These are phyloP conservation scores for Kluyveromyces sp. DNA, from an alignment of 1,139 yeast genomes.

Conservation along the genomic window DNA sequence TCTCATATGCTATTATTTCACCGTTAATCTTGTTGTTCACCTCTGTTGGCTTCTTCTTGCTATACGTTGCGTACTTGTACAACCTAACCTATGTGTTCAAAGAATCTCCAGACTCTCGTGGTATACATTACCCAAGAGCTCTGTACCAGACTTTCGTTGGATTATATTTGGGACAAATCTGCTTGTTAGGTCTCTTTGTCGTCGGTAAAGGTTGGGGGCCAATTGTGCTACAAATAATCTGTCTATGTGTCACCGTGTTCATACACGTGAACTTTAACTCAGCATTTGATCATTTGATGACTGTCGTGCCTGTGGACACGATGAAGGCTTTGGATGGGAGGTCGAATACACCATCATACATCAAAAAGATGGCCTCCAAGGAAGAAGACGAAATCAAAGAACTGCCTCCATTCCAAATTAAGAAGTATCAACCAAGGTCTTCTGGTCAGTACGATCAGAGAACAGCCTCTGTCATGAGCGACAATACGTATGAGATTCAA, in stretches of 20 bases:
- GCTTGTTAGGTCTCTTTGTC: conserved; percentile 76
- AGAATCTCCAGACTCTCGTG: conserved; percentile 68
- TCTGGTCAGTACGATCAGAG: conserved; percentile 15
- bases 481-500: conserved; percentile 22
- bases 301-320: conserved; percentile 55
- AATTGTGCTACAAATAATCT: conserved; percentile 63
- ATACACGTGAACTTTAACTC: conserved; percentile 53
- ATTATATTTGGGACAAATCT: conserved; percentile 76
- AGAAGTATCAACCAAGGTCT: conserved; percentile 21
- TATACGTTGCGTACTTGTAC: conserved; percentile 75
- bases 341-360: conserved; percentile 52
- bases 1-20: conserved; percentile 75
- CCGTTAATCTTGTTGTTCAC: conserved; percentile 72
- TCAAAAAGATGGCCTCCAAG: conserved; percentile 16
- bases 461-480: conserved; percentile 20
- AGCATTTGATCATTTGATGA: conserved; percentile 60
- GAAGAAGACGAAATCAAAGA: conserved; percentile 19
- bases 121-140: conserved; percentile 82
- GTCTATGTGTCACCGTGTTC: conserved; percentile 56
- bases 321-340: conserved; percentile 63
- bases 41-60: conserved; percentile 56
- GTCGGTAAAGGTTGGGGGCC: conserved; percentile 97
- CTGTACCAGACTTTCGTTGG: conserved; percentile 85
- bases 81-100: conserved; percentile 65
- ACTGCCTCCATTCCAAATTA: conserved; percentile 26